phyloP scores from a whole-genome alignment of 2,329 filamentous ascomycete species.

The Rhinocladiella similis region DNA sequence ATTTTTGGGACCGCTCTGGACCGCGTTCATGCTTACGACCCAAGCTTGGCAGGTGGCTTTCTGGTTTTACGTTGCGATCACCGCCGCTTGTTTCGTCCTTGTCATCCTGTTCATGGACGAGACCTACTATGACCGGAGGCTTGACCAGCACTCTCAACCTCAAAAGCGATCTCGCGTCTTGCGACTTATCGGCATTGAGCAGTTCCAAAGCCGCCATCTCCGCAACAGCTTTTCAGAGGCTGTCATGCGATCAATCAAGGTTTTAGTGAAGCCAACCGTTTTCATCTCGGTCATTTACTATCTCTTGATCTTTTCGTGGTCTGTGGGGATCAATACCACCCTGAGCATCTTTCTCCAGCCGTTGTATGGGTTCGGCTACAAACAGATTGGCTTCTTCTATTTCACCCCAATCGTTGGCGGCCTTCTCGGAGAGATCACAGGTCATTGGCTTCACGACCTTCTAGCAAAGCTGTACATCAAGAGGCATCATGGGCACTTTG shows the following conservation, averaged over 20 bases:
- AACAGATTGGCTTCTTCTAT: constrained; percentile 57
- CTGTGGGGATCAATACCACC: constrained; percentile 57
- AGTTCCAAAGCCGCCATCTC: constrained; percentile 26
- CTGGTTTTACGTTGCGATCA: constrained; percentile 36
- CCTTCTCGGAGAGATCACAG: constrained; percentile 53
- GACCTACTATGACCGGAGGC: constrained; percentile 40
- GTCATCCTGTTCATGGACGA: constrained; percentile 39
- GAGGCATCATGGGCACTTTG: constrained; percentile 53
- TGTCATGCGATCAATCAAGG: constrained; percentile 37
- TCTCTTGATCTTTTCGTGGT: constrained; percentile 43
- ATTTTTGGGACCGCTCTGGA: constrained; percentile 30
- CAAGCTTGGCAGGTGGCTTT: constrained; percentile 40
- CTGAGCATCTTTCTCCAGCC: constrained; percentile 53
- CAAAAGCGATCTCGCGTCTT: constrained; percentile 28
- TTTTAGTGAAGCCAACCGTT: constrained; percentile 41
- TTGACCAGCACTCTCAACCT: constrained; percentile 27
- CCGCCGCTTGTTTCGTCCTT: constrained; percentile 35
- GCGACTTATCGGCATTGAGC: constrained; percentile 32
- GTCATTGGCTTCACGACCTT: constrained; percentile 59
- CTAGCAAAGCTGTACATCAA: constrained; percentile 48
- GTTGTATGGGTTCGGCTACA: constrained; percentile 52
- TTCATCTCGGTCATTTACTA: constrained; percentile 40
- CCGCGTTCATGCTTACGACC: constrained; percentile 40
- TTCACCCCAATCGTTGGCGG: constrained; percentile 59
- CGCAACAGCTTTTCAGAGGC: constrained; percentile 38